Evolutionary conservation across 352 stramenopile species (phyloP), one percentile per base, ranked within the genome.

Genomic region (Globisporangium viniferum): DNA sequence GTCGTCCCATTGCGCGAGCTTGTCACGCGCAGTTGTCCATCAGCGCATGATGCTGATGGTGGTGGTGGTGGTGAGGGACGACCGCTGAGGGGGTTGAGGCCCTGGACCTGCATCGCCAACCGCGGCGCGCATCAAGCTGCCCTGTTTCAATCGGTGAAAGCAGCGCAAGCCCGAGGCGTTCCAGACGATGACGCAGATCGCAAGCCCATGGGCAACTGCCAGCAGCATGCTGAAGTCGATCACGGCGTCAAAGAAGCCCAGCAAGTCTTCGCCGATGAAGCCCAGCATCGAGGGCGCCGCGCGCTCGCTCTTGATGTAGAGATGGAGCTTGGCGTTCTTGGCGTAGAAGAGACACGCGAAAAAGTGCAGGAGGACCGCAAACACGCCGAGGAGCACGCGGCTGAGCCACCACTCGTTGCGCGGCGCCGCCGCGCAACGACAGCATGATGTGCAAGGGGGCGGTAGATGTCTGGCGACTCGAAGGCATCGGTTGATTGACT

Each of bases 51-150:
- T 46, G 12, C 2, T 6, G 33, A 9, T 36, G 5, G 39, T 20
- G 39, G 39, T 7, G 39, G 12, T 20, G 12, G 14, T 46, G 36
- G 12, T 44, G 39, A 20, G 12, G 39, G 39, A 46, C 39, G 39
- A 46, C 6, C 39, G 10, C 36, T 9, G 36, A 44, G 36, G 36
- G 36, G 14, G 3, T 44, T 15, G 36, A 44, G 36, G 36, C 18
- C 36, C 36, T 44, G 36, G 36, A 9, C 9, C 64, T 92, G 80
- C 48, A 27, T 29, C 20, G 18, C 48, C 8, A 29, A 24, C n/a
- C n/a, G 48, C 48, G 48, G 9, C 20, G 48, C 48, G 20, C n/a
- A n/a, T 29, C 6, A 24, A 54, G n/a, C 5, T 54, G 20, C 20
- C 22, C 7, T 54, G 36, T 18, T 44, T 44, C 36, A 44, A 44